Evolutionary conservation across 768 basidiomycete genomes (phyloP).

Genomic region (Daedaleopsis sinensis): DNA sequence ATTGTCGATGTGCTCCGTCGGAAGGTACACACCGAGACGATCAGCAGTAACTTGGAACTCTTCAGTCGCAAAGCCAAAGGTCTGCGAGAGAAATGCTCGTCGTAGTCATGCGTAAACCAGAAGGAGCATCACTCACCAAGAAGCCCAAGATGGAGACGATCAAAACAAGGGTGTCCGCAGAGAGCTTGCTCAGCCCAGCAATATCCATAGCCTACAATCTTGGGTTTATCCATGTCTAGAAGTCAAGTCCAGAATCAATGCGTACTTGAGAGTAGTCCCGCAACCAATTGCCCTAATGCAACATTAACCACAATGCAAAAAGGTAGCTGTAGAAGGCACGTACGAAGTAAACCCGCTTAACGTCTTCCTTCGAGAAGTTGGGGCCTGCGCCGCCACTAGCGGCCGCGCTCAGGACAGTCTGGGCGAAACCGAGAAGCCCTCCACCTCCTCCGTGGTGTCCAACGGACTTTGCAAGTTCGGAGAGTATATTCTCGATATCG

Average conservation of each 20-base stretch:
- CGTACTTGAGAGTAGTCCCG: conserved; percentile 67
- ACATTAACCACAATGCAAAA: neutral
- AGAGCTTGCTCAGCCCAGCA: conserved; percentile 65
- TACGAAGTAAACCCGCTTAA: conserved; percentile 71
- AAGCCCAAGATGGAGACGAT: conserved; percentile 62
- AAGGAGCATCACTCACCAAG: conserved; percentile 39
- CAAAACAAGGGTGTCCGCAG: conserved; percentile 63
- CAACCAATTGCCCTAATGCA: conserved; percentile 63
- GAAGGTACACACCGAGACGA: conserved; percentile 76
- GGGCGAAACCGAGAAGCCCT: conserved; percentile 55
- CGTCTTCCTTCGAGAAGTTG: conserved; percentile 66
- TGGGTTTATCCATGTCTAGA: neutral
- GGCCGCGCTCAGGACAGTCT: conserved; percentile 46
- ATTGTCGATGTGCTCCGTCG: conserved; percentile 80
- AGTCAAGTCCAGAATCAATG: neutral
- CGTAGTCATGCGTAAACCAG: too few species aligned
- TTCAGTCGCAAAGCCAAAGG: conserved; percentile 63
- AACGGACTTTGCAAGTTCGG: conserved; percentile 58
- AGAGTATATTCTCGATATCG: conserved; percentile 72
- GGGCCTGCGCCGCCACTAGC: conserved; percentile 48
- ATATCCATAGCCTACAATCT: conserved; percentile 65
- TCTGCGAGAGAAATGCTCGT: conserved; percentile 37
- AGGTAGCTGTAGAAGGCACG: conserved; percentile 21
- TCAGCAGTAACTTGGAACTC: conserved; percentile 76
- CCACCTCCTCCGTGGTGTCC: conserved; percentile 46